A percentile compares a stretch with the other conserved stretches of the same genome.
phyloP scores from a whole-genome alignment of 768 basidiomycete genomes.

The Calocera cornea region DNA sequence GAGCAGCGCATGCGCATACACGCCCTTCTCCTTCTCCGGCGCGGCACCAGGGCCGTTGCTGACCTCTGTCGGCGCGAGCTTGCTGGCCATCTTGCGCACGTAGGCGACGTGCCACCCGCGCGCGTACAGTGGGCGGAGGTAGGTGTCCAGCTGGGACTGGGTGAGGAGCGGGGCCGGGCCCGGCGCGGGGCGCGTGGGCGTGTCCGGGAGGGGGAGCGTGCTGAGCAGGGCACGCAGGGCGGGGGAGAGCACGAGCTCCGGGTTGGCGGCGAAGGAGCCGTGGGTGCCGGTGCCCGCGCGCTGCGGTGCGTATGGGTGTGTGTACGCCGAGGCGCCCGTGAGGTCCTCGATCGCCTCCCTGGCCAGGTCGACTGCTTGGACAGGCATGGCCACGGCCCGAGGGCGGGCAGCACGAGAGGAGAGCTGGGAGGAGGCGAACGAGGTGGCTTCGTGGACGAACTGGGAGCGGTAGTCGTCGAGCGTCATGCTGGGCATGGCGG shows the following conservation, averaged over 20 bases:
- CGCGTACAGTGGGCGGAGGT: not conserved
- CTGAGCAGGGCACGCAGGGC: not conserved
- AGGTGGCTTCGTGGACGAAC: not conserved
- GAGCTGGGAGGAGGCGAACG: not conserved
- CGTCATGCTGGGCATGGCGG: not conserved
- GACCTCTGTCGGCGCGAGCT: not conserved
- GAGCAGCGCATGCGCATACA: not conserved
- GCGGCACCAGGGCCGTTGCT: not conserved
- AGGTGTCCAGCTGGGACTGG: not conserved
- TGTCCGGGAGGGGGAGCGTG: not conserved
- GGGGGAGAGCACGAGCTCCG: not conserved
- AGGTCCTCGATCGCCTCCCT: not conserved
- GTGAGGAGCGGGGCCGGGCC: not conserved
- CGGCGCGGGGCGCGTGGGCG: not conserved
- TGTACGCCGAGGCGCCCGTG: not conserved
- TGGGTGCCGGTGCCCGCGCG: not conserved
- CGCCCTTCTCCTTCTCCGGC: slow-evolving; percentile 1
- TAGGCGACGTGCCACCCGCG: not conserved
- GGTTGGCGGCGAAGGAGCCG: not conserved
- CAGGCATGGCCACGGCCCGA: not conserved
- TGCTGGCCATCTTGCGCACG: not conserved
- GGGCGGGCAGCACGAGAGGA: not conserved
- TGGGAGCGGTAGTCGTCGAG: not conserved
- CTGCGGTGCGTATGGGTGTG: not conserved
- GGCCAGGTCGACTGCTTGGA: not conserved